Conservation (phyloP, 2,329 filamentous ascomycete species). For the Exutisphaerella laricina region DNA sequence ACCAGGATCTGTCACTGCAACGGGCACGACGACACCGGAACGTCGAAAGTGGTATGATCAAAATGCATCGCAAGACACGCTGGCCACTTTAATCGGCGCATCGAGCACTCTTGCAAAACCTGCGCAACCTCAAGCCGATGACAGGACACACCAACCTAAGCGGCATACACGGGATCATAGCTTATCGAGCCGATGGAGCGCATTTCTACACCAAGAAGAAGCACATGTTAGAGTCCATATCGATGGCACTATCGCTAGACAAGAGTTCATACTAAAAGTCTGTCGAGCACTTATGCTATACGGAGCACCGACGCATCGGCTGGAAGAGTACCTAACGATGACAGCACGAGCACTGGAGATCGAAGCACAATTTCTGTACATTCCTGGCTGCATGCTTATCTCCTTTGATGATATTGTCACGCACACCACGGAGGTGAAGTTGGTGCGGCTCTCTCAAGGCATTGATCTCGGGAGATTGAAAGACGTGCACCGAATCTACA, state of each 20-base stretch:
- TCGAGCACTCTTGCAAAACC: slow-evolving; percentile 40
- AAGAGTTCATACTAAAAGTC: slow-evolving; percentile 76
- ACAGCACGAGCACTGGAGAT: slow-evolving; percentile 83
- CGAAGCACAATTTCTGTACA: slow-evolving; percentile 81
- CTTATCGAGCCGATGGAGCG: slow-evolving; percentile 1
- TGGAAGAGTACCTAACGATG: slow-evolving; percentile 91
- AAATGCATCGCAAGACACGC: slow-evolving; percentile 12
- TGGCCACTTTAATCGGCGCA: slow-evolving; percentile 36
- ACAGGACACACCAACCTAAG: slow-evolving; percentile 23
- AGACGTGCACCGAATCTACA: slow-evolving; percentile 72
- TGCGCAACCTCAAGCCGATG: slow-evolving; percentile 35
- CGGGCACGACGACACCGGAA: slow-evolving; percentile 15
- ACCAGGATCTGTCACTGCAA: slow-evolving; percentile 36
- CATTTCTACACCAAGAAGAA: slow-evolving; percentile 39
- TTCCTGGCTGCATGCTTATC: slow-evolving; percentile 90
- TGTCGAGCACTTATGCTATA: slow-evolving; percentile 85
- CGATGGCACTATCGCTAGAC: slow-evolving; percentile 66
- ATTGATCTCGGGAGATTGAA: slow-evolving; percentile 68
- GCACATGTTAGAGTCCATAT: slow-evolving; percentile 57
- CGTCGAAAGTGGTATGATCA: slow-evolving; percentile 21
- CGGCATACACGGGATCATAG: slow-evolving; percentile 20
- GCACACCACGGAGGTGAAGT: slow-evolving; percentile 74
- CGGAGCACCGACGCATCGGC: slow-evolving; percentile 81
- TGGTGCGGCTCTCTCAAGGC: slow-evolving; percentile 63
- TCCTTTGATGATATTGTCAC: slow-evolving; percentile 72